These are phyloP conservation scores for Plenodomus lindquistii DNA, from an alignment of 2,329 filamentous ascomycete species.

Conservation along the genomic window DNA sequence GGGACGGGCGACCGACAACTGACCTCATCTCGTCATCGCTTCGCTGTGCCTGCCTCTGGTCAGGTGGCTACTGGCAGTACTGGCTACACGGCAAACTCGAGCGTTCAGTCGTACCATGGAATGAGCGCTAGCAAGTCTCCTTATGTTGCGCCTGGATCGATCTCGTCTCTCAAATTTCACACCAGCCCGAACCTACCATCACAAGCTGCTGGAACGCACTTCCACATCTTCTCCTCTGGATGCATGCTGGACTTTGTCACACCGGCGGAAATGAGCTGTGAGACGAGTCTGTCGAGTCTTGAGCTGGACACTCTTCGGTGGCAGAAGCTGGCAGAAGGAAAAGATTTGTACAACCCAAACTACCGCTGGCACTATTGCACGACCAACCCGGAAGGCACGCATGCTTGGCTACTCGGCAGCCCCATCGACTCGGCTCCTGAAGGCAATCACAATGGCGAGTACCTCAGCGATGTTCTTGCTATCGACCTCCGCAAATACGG, in stretches of 20 bases:
- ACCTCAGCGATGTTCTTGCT: constrained; percentile 90
- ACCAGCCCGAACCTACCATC: constrained; percentile 84
- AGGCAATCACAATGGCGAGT: constrained; percentile 78
- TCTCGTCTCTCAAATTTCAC: constrained; percentile 87
- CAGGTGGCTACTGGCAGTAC: constrained; percentile 46
- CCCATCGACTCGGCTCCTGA: constrained; percentile 71
- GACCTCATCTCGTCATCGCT: constrained; percentile 36
- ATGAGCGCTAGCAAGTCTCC: constrained; percentile 51
- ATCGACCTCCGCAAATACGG: constrained; percentile 92
- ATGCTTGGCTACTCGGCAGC: constrained; percentile 95
- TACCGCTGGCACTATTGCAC: constrained; percentile 99
- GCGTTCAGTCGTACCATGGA: constrained; percentile 59
- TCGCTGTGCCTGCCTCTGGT: constrained; percentile 31
- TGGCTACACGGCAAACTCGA: constrained; percentile 74
- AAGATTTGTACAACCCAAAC: constrained; percentile 87
- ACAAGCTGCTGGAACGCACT: constrained; percentile 89
- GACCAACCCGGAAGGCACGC: constrained; percentile 91
- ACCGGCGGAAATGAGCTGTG: constrained; percentile 84
- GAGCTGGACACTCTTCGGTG: constrained; percentile 86
- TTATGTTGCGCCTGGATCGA: constrained; percentile 73
- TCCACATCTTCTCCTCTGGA: constrained; percentile 91
- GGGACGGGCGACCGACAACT: constrained; percentile 53
- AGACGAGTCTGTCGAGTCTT: constrained; percentile 87
- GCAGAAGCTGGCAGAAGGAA: constrained; percentile 93
- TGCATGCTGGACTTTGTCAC: constrained; percentile 93